Evolutionary conservation across 345 rosid species (phyloP), one percentile per base, ranked within the genome.

Genomic region (Euphorbia tirucalli): DNA sequence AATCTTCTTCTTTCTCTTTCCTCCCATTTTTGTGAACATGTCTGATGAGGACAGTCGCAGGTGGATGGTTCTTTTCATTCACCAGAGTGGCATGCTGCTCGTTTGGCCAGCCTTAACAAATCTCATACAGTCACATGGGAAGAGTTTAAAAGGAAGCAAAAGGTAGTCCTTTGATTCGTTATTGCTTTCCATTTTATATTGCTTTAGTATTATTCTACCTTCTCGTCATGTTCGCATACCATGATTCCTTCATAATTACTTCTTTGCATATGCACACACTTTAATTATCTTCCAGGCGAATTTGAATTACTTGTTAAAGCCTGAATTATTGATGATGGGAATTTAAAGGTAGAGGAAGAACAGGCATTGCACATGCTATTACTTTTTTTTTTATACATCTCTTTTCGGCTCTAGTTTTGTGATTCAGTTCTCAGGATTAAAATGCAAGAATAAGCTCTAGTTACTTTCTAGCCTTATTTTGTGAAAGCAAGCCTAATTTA

Each of bases 11-110:
- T 27, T n/a, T 44, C 30, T 35, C 22, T 52, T 35, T 10, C 24
- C 31, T 55, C 54, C 24, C 0, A 19, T 7, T 48, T 67, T 77
- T 56, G 74, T 65, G 81, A 82, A 84, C 87, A 22, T 83, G 88
- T 85, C 94, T 95, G 96, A 95, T 88, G 96, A 87, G 97, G 94
- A 72, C 78, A 75, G 88, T 95, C 96, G 64, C 98, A 95, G 99
- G 97, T 95, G 97, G 99, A 95, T 90, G 98, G 98, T 89, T 95
- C 99, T 81, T 95, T 95, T 92, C 99, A 92, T 92, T 87, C 98
- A 86, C 99, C 99, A 95, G 98, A 84, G 85, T 95, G 99, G 99
- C 99, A 92, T 89, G 99, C 99, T 89, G 97, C 99, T 85, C 99
- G 97, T 83, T 86, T 95, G 89, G 97, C 96, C 63, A 86, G 94